These are phyloP conservation scores for Dryas octopetala DNA, from an alignment of 306 rosid genomes.

Conservation along the genomic window DNA sequence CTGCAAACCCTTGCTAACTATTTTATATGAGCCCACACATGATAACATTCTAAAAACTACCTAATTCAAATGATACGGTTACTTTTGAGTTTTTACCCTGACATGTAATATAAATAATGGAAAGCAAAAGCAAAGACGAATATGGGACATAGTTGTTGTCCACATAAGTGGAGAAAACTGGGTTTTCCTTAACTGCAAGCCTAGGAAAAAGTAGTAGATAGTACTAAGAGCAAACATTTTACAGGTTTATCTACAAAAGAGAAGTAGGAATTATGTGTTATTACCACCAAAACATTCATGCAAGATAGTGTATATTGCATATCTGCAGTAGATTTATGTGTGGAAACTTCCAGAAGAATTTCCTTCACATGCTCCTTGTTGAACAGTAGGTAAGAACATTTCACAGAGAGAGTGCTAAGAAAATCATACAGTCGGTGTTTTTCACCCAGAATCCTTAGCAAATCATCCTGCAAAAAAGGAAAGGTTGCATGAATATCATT, in stretches of 20 bases:
- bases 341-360: conserved; percentile 57
- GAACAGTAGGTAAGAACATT: conserved; percentile 85
- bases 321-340: conserved; percentile 61
- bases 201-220: neutral
- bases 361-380: conserved; percentile 89
- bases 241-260: conserved; percentile 1
- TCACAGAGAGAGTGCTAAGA: conserved; percentile 64
- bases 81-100: neutral
- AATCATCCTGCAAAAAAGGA: conserved; percentile 63
- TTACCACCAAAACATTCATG: conserved; percentile 88
- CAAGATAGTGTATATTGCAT: conserved; percentile 49
- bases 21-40: neutral
- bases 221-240: neutral
- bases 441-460: conserved; percentile 85
- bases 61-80: neutral
- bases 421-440: conserved; percentile 86
- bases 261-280: conserved; percentile 27
- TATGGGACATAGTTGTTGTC: neutral
- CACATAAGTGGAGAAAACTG: neutral
- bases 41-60: neutral
- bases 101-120: conserved; percentile 6
- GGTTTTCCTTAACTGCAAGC: neutral
- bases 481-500: conserved; percentile 17
- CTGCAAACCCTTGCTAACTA: conserved; percentile 12
- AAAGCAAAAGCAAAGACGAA: conserved; percentile 4